Conservation (phyloP, 2,329 filamentous ascomycete species). For the Scleromitrula shiraiana region DNA sequence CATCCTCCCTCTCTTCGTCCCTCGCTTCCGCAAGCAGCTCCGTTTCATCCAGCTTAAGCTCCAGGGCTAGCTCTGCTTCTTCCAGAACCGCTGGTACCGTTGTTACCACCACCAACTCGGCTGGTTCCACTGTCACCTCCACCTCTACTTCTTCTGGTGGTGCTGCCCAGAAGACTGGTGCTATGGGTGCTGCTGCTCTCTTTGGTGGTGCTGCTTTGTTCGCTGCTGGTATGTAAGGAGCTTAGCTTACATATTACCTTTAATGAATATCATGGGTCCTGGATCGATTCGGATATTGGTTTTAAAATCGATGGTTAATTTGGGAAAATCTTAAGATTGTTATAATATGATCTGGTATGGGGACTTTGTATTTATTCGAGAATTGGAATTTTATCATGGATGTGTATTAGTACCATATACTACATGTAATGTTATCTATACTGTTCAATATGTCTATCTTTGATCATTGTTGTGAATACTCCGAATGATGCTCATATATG, state of each 20-base stretch:
- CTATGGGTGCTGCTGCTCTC: constrained; percentile 23
- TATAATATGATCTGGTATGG: no score
- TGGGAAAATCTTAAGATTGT: no score
- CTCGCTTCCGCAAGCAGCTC: constrained; percentile 9
- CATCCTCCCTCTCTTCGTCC: constrained; percentile 12
- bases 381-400: no score
- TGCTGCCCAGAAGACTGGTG: constrained; percentile 22
- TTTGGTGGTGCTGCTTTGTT: constrained; percentile 25
- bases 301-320: neutral
- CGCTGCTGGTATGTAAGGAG: constrained; percentile 20
- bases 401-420: no score
- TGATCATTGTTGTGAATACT: no score
- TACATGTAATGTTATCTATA: no score
- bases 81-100: neutral
- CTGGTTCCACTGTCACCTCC: neutral
- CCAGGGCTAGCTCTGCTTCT: constrained; percentile 2
- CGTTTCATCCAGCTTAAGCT: constrained; percentile 2
- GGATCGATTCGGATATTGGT: neutral
- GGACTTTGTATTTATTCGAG: no score
- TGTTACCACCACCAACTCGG: constrained; percentile 1
- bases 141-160: constrained; percentile 10
- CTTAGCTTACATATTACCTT: neutral
- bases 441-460: no score
- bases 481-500: no score
- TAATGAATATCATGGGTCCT: neutral